Conservation (phyloP, 2,329 filamentous ascomycete species). For the Truncatella angustata region DNA sequence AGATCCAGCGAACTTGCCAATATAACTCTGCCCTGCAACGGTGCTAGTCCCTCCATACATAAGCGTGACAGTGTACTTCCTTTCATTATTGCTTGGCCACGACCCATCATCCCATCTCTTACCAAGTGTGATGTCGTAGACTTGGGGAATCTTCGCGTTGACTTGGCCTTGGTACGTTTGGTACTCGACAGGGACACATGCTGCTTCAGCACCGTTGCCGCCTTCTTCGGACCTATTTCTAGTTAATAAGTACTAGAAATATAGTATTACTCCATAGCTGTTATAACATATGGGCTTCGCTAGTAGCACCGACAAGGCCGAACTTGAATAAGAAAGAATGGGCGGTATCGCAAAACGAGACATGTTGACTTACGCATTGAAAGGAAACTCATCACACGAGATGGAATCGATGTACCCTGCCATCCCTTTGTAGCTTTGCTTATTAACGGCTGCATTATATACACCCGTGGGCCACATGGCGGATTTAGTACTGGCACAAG, state of each 20-base stretch:
- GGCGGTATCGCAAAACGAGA: background rate
- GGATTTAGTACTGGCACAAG: background rate
- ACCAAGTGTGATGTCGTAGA: background rate
- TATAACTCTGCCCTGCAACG: background rate
- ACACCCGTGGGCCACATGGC: background rate
- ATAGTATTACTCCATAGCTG: too few species aligned
- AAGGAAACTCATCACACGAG: slow-evolving; percentile 1
- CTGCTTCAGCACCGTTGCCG: background rate
- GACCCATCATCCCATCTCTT: background rate
- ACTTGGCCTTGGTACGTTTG: background rate
- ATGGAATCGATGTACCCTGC: background rate
- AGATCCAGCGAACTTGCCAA: background rate
- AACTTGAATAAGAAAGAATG: background rate
- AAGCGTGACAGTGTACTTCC: background rate
- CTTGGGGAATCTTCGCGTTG: background rate
- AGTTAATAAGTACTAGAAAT: too few species aligned
- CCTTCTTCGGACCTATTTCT: background rate
- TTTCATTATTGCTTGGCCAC: background rate
- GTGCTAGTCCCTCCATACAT: background rate
- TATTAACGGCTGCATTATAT: background rate
- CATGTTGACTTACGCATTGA: background rate
- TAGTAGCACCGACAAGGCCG: background rate
- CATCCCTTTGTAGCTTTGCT: background rate
- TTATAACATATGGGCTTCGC: too few species aligned
- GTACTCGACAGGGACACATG: background rate